A percentile compares a stretch with the other conserved stretches of the same genome.
Conservation (phyloP, 139 green algal species). For the Asterochloris erici region DNA sequence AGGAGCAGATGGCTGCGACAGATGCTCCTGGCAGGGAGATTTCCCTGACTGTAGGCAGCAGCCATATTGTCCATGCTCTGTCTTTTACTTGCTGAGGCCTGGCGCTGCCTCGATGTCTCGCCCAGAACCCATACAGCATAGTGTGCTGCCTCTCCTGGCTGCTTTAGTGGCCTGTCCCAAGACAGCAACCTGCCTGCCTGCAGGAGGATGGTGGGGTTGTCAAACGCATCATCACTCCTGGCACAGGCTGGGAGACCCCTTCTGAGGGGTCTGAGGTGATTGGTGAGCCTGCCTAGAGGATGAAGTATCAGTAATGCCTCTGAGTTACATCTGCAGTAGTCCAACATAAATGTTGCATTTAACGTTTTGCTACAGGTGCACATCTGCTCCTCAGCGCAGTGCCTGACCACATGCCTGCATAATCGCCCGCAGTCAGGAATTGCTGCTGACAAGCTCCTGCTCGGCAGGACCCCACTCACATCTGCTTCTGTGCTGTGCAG, state of each 20-base stretch:
- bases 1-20: not conserved
- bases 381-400: no score
- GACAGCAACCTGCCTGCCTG: not conserved
- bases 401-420: no score
- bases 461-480: no score
- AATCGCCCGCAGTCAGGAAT: no score
- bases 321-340: not conserved
- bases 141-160: not conserved
- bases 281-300: constrained; percentile 32
- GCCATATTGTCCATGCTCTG: not conserved
- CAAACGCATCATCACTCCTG: constrained; percentile 79
- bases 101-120: not conserved
- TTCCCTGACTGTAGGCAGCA: constrained; percentile 28
- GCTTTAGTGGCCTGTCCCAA: not conserved
- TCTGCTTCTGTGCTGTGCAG: constrained; percentile 40
- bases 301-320: no score
- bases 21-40: constrained; percentile 20
- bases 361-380: no score
- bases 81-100: not conserved
- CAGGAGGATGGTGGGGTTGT: constrained; percentile 79
- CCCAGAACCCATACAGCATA: not conserved
- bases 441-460: no score
- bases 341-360: not conserved
- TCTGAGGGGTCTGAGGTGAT: constrained; percentile 76
- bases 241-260: constrained; percentile 78